These are phyloP conservation scores for Blastocystis sp. DNA, from an alignment of 352 stramenopile species.

Conservation along the genomic window DNA sequence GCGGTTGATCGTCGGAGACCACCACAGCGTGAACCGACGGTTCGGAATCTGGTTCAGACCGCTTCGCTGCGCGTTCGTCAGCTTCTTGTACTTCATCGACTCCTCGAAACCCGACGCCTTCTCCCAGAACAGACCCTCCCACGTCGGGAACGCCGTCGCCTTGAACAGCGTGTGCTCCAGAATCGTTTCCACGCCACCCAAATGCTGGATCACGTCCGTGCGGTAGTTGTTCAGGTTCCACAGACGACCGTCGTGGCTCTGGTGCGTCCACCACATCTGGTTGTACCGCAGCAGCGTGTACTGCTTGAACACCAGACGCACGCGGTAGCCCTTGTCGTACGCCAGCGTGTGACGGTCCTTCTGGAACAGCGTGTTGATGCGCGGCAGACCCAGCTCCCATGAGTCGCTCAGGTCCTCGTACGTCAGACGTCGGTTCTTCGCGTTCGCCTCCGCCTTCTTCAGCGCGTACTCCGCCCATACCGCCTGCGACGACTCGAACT, in stretches of 20 bases:
- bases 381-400: conserved; percentile 93
- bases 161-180: conserved; percentile 99
- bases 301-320: conserved; percentile 94
- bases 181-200: conserved; percentile 97
- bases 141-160: conserved; percentile 98
- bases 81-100: conserved; percentile 97
- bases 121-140: conserved; percentile 99
- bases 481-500: conserved; percentile 96
- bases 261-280: conserved; percentile 97
- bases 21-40: conserved; percentile 98
- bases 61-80: conserved; percentile 96
- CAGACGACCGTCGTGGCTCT: conserved; percentile 95
- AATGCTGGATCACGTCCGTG: conserved; percentile 98
- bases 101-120: conserved; percentile 86
- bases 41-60: conserved; percentile 99
- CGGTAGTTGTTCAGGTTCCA: conserved; percentile 99
- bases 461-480: conserved; percentile 99
- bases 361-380: conserved; percentile 88
- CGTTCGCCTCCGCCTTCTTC: conserved; percentile 95
- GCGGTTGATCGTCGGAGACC: conserved; percentile 98
- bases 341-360: conserved; percentile 96
- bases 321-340: conserved; percentile 98
- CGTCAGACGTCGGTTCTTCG: conserved; percentile 92
- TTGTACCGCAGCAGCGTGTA: conserved; percentile 93
- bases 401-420: conserved; percentile 98